Evolutionary conservation across 306 rosid species (phyloP).

Genomic region (Rosa chinensis): DNA sequence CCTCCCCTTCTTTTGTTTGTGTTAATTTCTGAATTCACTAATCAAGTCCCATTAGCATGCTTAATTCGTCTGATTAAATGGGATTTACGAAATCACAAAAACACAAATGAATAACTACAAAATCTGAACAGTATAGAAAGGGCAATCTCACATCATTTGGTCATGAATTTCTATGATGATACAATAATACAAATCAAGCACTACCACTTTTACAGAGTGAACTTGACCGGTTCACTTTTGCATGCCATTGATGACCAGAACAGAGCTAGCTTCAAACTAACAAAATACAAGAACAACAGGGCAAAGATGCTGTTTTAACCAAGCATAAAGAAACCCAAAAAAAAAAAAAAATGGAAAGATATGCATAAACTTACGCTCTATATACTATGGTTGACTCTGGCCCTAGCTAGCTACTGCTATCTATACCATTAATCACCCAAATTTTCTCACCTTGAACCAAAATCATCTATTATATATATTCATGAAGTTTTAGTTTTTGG

Average conservation of each 20-base stretch:
- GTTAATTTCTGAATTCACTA: background rate
- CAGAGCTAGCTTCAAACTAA: background rate
- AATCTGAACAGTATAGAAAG: background rate
- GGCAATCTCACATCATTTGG: conserved; percentile 4
- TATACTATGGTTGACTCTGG: conserved; percentile 1
- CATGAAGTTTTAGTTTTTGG: background rate
- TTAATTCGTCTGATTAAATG: background rate
- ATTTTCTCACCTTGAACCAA: background rate
- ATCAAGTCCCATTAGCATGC: background rate
- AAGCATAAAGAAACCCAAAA: background rate
- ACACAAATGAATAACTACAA: background rate
- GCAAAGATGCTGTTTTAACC: conserved; percentile 1
- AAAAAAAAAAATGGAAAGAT: background rate
- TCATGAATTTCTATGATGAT: background rate
- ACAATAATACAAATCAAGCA: conserved; percentile 13
- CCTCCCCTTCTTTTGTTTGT: background rate
- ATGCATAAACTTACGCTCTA: background rate
- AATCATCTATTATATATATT: background rate
- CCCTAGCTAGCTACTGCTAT: conserved; percentile 16
- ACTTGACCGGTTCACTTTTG: conserved; percentile 9
- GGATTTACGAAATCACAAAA: background rate
- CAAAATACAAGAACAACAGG: conserved; percentile 1
- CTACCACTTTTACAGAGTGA: background rate
- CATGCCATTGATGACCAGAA: conserved; percentile 2
- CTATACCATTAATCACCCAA: conserved; percentile 4